Evolutionary conservation across 768 basidiomycete genomes (phyloP), one percentile per base, ranked within the genome.

Genomic region (Hygrophoropsis aurantiaca): DNA sequence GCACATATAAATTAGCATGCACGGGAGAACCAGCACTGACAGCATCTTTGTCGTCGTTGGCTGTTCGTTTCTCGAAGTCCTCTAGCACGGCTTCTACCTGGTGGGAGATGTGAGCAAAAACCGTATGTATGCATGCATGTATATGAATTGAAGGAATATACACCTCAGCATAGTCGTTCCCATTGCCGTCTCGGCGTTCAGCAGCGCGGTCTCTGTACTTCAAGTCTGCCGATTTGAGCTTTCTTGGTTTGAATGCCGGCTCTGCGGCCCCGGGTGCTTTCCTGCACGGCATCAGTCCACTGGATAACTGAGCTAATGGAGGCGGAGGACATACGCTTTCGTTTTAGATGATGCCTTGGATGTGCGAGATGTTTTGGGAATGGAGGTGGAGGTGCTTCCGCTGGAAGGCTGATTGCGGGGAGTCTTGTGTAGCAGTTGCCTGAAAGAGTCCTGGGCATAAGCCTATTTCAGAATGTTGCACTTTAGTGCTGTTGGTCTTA

Each of bases 51-150:
- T 88, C 83, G 51, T 75, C 75, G 20, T 74, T 70, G n/a, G 75
- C 79, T 43, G 74, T 74, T 32, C 75, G 76, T 54, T 73, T 78
- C 66, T 94, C 84, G 49, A 94, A 94, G 50, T 91, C 89, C 45
- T 90, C 86, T 2, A 90, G 69, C 9, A 94, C 69, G 10, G 89
- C 83, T 61, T 91, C 90, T 24, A 90, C 82, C 84, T 91, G 50
- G 20, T 20, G 51, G 20, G 38, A 24, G n/a, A 11, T 18, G 39
- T 38, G 24, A 42, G 18, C 23, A 35, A n/a, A 20, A 4, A 20
- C 23, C 26, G 23, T 23, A 11, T 11, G 10, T 42, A 3, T 15
- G 9, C 39, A 20, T 37, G 39, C 1, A 23, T 16, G n/a, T 11
- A 4, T 13, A 48, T n/a, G 35, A 11, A 8, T n/a, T n/a, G 19